phyloP scores from a whole-genome alignment of 495 filamentous ascomycete genomes.

The Darksidea phi region DNA sequence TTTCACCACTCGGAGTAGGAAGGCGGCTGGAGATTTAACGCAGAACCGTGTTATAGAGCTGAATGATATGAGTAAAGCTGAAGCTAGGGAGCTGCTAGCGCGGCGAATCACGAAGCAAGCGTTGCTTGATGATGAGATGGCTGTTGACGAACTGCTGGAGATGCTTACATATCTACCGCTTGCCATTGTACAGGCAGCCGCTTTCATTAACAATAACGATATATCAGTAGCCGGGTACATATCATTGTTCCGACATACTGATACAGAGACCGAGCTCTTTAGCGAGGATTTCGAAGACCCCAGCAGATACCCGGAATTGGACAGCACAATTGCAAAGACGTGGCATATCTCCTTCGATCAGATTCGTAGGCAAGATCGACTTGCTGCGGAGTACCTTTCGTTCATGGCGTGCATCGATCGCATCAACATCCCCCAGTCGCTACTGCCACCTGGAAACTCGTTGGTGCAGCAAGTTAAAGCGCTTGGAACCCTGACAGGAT shows the following conservation, averaged over 20 bases:
- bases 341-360: constrained; percentile 27
- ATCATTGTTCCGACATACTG: constrained; percentile 17
- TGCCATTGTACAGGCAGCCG: constrained; percentile 39
- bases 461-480: constrained; percentile 4
- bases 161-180: constrained; percentile 35
- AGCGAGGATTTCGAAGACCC: constrained; percentile 31
- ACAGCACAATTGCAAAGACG: constrained; percentile 16
- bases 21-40: constrained; percentile 37
- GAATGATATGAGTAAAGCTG: constrained; percentile 34
- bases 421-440: constrained; percentile 18
- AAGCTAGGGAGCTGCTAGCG: constrained; percentile 15
- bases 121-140: constrained; percentile 11
- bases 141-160: constrained; percentile 16
- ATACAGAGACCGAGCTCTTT: constrained; percentile 4
- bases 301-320: constrained; percentile 25
- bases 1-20: constrained; percentile 42
- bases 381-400: constrained; percentile 21
- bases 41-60: constrained; percentile 37
- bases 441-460: constrained; percentile 4
- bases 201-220: constrained; percentile 38
- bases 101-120: constrained; percentile 23
- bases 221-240: constrained; percentile 27
- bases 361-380: constrained; percentile 17
- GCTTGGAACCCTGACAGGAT: constrained; percentile 18
- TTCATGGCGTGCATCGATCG: constrained; percentile 24